Evolutionary conservation across 148 eudicot genomes (phyloP).

Genomic region (Heliamphora exappendiculata): DNA sequence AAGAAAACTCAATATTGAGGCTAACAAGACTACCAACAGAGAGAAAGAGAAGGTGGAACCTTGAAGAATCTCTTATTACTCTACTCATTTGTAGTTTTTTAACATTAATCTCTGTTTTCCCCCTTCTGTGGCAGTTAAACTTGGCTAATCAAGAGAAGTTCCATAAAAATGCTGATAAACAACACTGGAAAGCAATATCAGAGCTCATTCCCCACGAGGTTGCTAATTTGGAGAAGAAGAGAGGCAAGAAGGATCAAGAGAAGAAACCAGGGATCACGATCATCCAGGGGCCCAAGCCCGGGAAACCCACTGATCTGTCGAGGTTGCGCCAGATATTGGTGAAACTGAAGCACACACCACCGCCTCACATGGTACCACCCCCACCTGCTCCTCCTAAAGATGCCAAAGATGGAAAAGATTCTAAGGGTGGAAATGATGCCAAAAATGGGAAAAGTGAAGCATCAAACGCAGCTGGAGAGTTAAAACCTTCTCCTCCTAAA

Average conservation of each 20-base stretch:
- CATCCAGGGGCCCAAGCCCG: constrained; percentile 94
- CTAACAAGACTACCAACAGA: constrained; percentile 70
- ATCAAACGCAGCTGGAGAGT: constrained; percentile 18
- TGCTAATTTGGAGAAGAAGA: constrained; percentile 74
- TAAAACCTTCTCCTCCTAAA: constrained; percentile 19
- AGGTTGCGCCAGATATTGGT: constrained; percentile 76
- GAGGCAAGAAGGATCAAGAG: constrained; percentile 83
- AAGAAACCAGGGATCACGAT: constrained; percentile 76
- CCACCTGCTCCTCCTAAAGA: constrained; percentile 70
- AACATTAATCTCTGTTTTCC: not conserved
- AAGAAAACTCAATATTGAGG: constrained; percentile 69
- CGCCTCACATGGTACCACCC: constrained; percentile 88
- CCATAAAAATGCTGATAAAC: constrained; percentile 82
- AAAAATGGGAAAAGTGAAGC: constrained; percentile 31
- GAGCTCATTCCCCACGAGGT: constrained; percentile 89
- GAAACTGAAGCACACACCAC: constrained; percentile 88
- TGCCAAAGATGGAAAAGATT: constrained; percentile 45
- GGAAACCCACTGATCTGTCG: constrained; percentile 91
- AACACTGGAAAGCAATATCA: constrained; percentile 88
- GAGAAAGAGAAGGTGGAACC: constrained; percentile 73
- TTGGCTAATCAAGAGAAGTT: constrained; percentile 76
- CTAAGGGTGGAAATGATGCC: constrained; percentile 27
- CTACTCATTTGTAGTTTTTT: not conserved
- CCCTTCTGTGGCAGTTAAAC: constrained; percentile 34
- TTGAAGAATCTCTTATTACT: not conserved